Conservation (phyloP, 768 basidiomycete genomes). For the Peribolospora baueri region DNA sequence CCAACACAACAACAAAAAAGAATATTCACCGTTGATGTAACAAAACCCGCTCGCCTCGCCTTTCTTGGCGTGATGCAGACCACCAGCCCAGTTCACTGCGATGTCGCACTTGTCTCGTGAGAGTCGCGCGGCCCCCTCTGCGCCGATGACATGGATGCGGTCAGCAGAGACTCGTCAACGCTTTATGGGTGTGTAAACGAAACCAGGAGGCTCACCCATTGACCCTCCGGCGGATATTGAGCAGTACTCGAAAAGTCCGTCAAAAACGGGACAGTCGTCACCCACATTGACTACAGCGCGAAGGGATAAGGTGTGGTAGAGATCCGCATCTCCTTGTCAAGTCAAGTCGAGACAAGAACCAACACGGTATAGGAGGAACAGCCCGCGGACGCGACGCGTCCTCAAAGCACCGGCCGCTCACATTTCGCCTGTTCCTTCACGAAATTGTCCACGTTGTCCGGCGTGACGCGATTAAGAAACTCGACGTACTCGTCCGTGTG, state of each 20-base stretch:
- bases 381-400: neutral
- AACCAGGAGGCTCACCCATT: constrained; percentile 47
- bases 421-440: constrained; percentile 92
- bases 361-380: neutral
- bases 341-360: neutral
- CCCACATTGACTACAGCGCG: constrained; percentile 61
- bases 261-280: constrained; percentile 96
- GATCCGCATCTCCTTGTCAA: constrained; percentile 9
- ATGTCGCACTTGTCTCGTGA: constrained; percentile 97
- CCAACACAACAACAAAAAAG: neutral
- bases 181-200: neutral
- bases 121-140: constrained; percentile 88
- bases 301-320: neutral
- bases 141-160: neutral
- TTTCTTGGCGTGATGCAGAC: constrained; percentile 95
- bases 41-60: constrained; percentile 97
- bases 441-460: constrained; percentile 80
- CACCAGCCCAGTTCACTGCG: constrained; percentile 97
- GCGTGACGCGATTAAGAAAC: constrained; percentile 76
- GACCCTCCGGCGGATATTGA: constrained; percentile 99
- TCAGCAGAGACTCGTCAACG: neutral
- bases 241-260: constrained; percentile 94
- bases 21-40: constrained; percentile 64
- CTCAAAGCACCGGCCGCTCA: constrained; percentile 19
- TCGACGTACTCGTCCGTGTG: constrained; percentile 99